phyloP scores from a whole-genome alignment of 768 basidiomycete genomes.

The Auriscalpium vulgare region DNA sequence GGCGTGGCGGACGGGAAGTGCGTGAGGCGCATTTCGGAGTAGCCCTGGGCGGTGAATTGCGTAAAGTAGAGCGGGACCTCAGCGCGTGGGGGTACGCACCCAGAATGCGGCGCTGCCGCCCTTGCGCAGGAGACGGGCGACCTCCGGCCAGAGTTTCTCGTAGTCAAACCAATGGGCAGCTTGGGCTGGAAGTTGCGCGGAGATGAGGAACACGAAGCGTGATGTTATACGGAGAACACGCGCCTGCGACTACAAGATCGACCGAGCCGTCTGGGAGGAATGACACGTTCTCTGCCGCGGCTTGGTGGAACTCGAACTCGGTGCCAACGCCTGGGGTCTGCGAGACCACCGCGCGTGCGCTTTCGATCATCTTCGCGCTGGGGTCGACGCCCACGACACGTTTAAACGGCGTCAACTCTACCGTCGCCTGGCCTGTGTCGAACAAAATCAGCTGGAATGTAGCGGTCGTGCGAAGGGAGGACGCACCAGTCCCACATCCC shows the following conservation, averaged over 20 bases:
- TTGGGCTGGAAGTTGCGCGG: conserved; percentile 42
- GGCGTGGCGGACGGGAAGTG: conserved; percentile 48
- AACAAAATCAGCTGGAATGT: background rate
- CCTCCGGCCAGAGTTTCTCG: conserved; percentile 61
- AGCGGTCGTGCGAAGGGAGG: too few relatives aligned
- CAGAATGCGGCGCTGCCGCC: conserved; percentile 69
- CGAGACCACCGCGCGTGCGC: conserved; percentile 15
- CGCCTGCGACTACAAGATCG: conserved; percentile 64
- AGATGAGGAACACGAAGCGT: background rate
- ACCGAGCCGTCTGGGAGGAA: conserved; percentile 43
- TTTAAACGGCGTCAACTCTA: conserved; percentile 45
- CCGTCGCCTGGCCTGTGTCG: conserved; percentile 59
- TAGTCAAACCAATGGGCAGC: conserved; percentile 82
- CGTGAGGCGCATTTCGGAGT: conserved; percentile 69
- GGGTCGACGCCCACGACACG: conserved; percentile 72
- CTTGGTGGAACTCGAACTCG: conserved; percentile 28
- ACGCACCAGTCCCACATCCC: conserved; percentile 77
- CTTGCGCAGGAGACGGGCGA: conserved; percentile 46
- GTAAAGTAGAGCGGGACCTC: background rate
- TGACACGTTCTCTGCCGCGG: conserved; percentile 46
- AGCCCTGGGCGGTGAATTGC: conserved; percentile 12
- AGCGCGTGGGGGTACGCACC: conserved; percentile 32
- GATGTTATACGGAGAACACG: conserved; percentile 10
- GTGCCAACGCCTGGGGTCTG: conserved; percentile 37
- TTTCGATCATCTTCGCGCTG: conserved; percentile 58